A percentile compares a stretch with the other conserved stretches of the same genome.
These are phyloP conservation scores for Phytopythium delawarense DNA, from an alignment of 352 stramenopile genomes.

Conservation along the genomic window DNA sequence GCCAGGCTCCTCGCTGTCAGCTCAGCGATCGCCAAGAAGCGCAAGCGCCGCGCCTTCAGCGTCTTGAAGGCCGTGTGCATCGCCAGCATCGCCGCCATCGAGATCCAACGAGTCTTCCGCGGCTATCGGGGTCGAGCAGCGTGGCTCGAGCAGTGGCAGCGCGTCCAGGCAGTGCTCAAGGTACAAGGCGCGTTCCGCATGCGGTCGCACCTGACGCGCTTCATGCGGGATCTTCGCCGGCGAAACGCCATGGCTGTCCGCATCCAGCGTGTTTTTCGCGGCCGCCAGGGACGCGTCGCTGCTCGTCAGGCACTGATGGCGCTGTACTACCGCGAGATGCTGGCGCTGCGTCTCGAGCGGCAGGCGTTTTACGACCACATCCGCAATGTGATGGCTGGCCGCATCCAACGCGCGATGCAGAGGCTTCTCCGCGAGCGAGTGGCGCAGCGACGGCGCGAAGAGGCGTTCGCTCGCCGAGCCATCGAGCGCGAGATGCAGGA, in stretches of 20 bases:
- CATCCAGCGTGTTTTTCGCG: constrained; percentile 61
- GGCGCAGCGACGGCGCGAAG: constrained; percentile 13
- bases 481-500: constrained; percentile 49
- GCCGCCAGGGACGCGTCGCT: constrained; percentile 39
- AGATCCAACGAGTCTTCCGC: constrained; percentile 61
- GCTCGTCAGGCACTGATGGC: constrained; percentile 31
- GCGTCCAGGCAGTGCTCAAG: constrained; percentile 44
- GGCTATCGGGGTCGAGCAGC: constrained; percentile 35
- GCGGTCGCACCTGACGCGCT: constrained; percentile 50
- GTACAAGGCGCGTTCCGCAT: constrained; percentile 68
- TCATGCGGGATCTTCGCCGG: constrained; percentile 32
- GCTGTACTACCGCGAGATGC: constrained; percentile 57
- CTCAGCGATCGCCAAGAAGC: constrained; percentile 15
- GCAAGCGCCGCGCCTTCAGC: constrained; percentile 25
- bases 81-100: constrained; percentile 43
- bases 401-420: constrained; percentile 44
- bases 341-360: constrained; percentile 44
- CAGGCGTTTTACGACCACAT: constrained; percentile 40
- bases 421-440: constrained; percentile 21
- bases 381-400: constrained; percentile 29
- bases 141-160: constrained; percentile 18
- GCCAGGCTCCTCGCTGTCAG: constrained; percentile 24
- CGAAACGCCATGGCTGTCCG: constrained; percentile 45
- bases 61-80: constrained; percentile 39
- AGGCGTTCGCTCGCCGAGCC: constrained; percentile 18